These are phyloP conservation scores for Panus rudis DNA, from an alignment of 768 basidiomycete species.

Conservation along the genomic window DNA sequence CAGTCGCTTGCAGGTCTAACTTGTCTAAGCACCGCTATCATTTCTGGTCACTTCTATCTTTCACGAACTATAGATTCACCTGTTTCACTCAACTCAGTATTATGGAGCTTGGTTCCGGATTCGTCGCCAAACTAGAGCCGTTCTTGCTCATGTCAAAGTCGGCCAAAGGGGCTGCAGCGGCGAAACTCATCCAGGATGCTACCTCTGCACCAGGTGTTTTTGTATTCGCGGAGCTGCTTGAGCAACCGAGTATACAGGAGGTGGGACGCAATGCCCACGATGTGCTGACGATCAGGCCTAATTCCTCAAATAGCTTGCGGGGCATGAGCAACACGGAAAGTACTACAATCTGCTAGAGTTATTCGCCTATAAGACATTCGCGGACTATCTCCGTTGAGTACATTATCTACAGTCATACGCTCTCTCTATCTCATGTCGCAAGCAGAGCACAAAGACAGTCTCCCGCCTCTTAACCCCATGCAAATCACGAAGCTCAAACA, in stretches of 20 bases:
- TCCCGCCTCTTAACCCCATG: slow-evolving; percentile 61
- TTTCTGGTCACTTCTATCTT: too few relatives aligned
- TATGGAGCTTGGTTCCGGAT: slow-evolving; percentile 62
- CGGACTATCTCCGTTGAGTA: slow-evolving; percentile 61
- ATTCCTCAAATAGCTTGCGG: slow-evolving; percentile 47
- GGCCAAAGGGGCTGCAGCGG: slow-evolving; percentile 86
- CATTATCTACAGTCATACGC: not conserved
- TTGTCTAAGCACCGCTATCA: too few relatives aligned
- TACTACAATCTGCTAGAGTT: slow-evolving; percentile 67
- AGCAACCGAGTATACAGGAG: slow-evolving; percentile 77
- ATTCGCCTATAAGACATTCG: slow-evolving; percentile 86
- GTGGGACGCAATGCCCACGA: slow-evolving; percentile 47
- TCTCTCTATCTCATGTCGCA: not conserved
- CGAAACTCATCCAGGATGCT: slow-evolving; percentile 81
- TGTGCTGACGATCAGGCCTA: not conserved
- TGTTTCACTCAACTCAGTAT: too few relatives aligned
- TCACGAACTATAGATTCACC: too few relatives aligned
- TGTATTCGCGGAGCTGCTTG: slow-evolving; percentile 85
- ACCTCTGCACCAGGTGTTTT: slow-evolving; percentile 87
- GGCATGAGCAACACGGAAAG: slow-evolving; percentile 54
- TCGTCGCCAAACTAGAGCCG: slow-evolving; percentile 72
- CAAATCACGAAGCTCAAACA: slow-evolving; percentile 90
- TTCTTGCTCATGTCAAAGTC: slow-evolving; percentile 90
- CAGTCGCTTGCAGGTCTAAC: too few relatives aligned
- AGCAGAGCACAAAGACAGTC: slow-evolving; percentile 55